A percentile compares a stretch with the other conserved stretches of the same genome.
phyloP scores from a whole-genome alignment of 345 rosid species.

The Ceriops tagal region DNA sequence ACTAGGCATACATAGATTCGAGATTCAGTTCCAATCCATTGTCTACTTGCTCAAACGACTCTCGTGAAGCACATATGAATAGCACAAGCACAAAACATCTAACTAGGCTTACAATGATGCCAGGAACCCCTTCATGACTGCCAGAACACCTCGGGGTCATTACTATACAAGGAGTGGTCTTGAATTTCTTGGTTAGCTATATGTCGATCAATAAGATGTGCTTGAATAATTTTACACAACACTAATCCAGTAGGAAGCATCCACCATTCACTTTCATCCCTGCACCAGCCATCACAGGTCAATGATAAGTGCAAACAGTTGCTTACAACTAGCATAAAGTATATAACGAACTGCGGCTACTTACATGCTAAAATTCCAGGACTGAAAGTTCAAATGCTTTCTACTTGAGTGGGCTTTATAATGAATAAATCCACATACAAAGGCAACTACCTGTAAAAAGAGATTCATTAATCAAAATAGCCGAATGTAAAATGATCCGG shows the following conservation, averaged over 20 bases:
- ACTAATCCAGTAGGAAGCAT: conserved; percentile 74
- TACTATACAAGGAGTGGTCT: conserved; percentile 80
- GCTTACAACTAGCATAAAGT: background rate
- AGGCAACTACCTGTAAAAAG: conserved; percentile 54
- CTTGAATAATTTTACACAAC: conserved; percentile 69
- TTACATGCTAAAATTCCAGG: conserved; percentile 95
- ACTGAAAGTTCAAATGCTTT: conserved; percentile 60
- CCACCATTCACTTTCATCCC: conserved; percentile 99
- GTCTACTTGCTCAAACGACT: background rate
- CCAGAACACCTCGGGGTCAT: conserved; percentile 72
- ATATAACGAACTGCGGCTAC: conserved; percentile 17
- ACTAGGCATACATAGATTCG: too few species aligned
- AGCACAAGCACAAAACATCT: background rate
- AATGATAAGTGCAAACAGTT: too few species aligned
- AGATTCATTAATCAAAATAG: background rate
- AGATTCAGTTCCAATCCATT: too few species aligned
- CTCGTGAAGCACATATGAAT: background rate
- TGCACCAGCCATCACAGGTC: conserved; percentile 18
- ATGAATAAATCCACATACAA: conserved; percentile 72
- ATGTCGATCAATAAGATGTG: conserved; percentile 69
- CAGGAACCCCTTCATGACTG: conserved; percentile 42
- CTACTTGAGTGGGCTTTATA: conserved; percentile 55
- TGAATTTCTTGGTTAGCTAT: conserved; percentile 90
- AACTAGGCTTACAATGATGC: conserved; percentile 2
- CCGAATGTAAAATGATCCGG: background rate